Percentiles rank a stretch among this genome's conserved stretches.
phyloP scores from a whole-genome alignment of 108 stramenopile genomes.

The Craspedostauros australis region DNA sequence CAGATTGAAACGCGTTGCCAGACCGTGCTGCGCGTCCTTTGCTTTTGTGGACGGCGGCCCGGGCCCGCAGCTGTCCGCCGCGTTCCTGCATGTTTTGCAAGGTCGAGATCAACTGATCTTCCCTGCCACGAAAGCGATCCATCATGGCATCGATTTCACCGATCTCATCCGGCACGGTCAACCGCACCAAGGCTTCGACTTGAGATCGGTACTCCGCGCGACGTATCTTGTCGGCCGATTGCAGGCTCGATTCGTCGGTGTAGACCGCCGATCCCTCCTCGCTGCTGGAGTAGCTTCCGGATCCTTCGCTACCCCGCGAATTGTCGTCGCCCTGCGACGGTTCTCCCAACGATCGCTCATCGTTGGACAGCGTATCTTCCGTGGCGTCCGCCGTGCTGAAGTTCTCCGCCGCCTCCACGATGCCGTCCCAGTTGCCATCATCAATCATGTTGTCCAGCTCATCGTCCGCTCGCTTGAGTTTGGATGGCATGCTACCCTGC shows the following conservation, averaged over 20 bases:
- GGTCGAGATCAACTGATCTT: constrained; percentile 71
- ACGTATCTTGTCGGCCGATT: too few species aligned
- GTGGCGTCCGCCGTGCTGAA: constrained; percentile 6
- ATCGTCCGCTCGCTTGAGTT: constrained; percentile 11
- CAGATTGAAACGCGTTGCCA: constrained; percentile 4
- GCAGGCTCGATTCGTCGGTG: too few species aligned
- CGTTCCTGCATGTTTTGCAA: constrained; percentile 80
- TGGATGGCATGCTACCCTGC: too few species aligned
- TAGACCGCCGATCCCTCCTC: too few species aligned
- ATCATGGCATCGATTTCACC: constrained; percentile 81
- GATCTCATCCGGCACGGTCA: constrained; percentile 70
- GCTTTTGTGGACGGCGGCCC: constrained; percentile 74
- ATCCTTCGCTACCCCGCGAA: too few species aligned
- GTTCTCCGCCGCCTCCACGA: constrained; percentile 23
- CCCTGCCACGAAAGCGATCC: constrained; percentile 71
- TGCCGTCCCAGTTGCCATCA: constrained; percentile 42
- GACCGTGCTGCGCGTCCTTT: constrained; percentile 16
- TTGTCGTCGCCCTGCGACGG: too few species aligned
- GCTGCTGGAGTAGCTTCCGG: too few species aligned
- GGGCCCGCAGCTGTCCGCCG: constrained; percentile 58
- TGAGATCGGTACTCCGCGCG: constrained; percentile 62
- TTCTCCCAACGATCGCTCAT: too few species aligned
- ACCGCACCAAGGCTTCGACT: constrained; percentile 65
- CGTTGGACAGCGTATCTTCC: too few species aligned
- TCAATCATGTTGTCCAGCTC: constrained; percentile 33